Evolutionary conservation across 257 asterid genomes (phyloP), one percentile per base, ranked within the genome.

Genomic region (Solanum commersonii): DNA sequence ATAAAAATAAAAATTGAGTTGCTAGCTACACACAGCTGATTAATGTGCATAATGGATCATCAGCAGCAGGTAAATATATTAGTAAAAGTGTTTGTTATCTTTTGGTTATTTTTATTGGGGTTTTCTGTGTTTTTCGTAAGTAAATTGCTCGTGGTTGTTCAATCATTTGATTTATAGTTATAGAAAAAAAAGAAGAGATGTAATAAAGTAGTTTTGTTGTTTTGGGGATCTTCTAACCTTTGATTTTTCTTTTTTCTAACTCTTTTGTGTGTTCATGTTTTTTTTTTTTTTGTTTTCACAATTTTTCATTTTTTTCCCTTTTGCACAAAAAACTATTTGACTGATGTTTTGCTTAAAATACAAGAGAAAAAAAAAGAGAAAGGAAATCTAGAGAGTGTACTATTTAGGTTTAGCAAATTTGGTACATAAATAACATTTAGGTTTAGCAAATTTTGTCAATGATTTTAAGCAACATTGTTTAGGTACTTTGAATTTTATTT

Each of bases 11-110:
- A 49, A 63, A 63, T 63, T 23, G 71, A 63, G 71, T 63, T 63
- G 70, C 14, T 9, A 23, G 14, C 15, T 60, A 23, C 3, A 22
- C 0, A 23, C 31, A 23, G n/a, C 46, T 78, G 84, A 4, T 77
- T 22, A n/a, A 18, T 52, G 92, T 90, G 93, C 89, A 91, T 91
- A 25, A 96, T 96, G 98, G 98, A 94, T 89, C 95, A 88, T 8
- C 92, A 83, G 25, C 95, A 92, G 25, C 82, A 94, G 98, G 98
- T 95, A 87, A 65, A 85, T 59, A 83, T 52, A 35, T 6, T 38
- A 38, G 10, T 70, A 15, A 70, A 6, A 5, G 27, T 60, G 1
- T 60, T 60, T 23, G 9, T 6, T 52, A 18, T 6, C 23, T 52
- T 60, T 60, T 49, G 60, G 23, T 49, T 49, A 15, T 9, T 23